phyloP scores from a whole-genome alignment of 2,329 filamentous ascomycete genomes.

The Dactylonectria estremocensis region DNA sequence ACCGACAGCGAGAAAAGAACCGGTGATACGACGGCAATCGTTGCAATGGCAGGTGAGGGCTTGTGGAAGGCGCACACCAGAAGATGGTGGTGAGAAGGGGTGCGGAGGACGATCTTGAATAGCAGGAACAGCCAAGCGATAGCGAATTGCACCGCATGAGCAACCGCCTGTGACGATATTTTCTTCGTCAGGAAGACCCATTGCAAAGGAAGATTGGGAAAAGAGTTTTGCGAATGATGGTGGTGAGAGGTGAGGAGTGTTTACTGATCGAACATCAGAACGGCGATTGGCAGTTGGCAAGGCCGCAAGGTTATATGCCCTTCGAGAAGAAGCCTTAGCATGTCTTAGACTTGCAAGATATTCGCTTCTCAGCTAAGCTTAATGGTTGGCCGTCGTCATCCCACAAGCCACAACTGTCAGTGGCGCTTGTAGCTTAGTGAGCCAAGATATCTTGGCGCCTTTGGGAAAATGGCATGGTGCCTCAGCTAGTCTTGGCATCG shows the following conservation, averaged over 20 bases:
- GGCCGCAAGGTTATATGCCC: neutral
- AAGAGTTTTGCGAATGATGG: neutral
- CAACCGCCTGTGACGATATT: conserved; percentile 46
- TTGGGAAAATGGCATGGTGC: neutral
- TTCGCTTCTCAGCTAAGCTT: neutral
- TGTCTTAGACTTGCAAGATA: neutral
- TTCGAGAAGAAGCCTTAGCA: neutral
- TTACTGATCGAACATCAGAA: neutral
- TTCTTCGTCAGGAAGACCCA: conserved; percentile 44
- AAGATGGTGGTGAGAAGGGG: conserved; percentile 31
- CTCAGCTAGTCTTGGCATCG: neutral
- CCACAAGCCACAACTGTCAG: neutral
- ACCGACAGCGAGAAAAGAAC: conserved; percentile 24
- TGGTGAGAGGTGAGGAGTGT: neutral
- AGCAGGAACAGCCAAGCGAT: conserved; percentile 40
- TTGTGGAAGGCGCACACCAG: conserved; percentile 34
- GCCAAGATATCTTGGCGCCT: neutral
- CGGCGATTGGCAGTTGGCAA: neutral
- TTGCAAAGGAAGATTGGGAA: neutral
- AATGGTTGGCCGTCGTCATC: neutral
- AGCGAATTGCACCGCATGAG: conserved; percentile 47
- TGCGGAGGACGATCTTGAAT: conserved; percentile 30
- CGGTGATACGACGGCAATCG: conserved; percentile 42
- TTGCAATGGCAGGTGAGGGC: conserved; percentile 45
- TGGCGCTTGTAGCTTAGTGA: neutral